Evolutionary conservation across 1,284 basidiomycete genomes (phyloP).

Genomic region (Ceratobasidium sp.): DNA sequence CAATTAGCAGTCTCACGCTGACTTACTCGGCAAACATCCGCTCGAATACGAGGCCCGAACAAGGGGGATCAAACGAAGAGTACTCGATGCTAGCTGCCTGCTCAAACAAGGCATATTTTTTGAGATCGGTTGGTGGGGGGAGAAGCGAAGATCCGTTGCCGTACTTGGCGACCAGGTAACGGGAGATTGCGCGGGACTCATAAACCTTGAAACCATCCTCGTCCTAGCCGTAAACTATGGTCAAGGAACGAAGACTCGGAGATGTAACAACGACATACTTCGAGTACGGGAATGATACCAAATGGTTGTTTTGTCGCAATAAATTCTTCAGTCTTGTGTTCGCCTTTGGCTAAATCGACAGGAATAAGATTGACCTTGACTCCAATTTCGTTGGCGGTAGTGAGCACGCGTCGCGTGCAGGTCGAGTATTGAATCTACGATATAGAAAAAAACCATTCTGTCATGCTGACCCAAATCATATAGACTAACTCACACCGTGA

Average conservation of each 20-base stretch:
- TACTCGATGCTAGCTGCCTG: slow-evolving; percentile 57
- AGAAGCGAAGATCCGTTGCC: slow-evolving; percentile 38
- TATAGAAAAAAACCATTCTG: too few species aligned
- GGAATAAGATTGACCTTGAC: slow-evolving; percentile 66
- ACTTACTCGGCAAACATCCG: slow-evolving; percentile 41
- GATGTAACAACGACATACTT: slow-evolving; percentile 19
- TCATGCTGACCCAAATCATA: too few species aligned
- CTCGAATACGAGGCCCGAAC: slow-evolving; percentile 28
- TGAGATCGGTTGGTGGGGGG: slow-evolving; percentile 56
- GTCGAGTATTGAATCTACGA: slow-evolving; percentile 57
- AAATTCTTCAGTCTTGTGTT: slow-evolving; percentile 52
- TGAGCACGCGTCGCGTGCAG: slow-evolving; percentile 65
- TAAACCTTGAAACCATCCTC: slow-evolving; percentile 53
- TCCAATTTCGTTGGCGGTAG: slow-evolving; percentile 66
- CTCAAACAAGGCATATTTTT: slow-evolving; percentile 57
- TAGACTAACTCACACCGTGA: slow-evolving; percentile 7
- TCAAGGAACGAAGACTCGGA: background rate
- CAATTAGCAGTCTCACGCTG: background rate
- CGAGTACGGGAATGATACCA: slow-evolving; percentile 47
- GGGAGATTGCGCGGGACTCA: slow-evolving; percentile 69
- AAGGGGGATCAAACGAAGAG: slow-evolving; percentile 55
- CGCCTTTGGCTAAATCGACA: slow-evolving; percentile 62
- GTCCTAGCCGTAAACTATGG: slow-evolving; percentile 42
- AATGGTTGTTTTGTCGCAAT: slow-evolving; percentile 47
- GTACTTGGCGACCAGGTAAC: slow-evolving; percentile 67